Percentiles rank a stretch among this genome's conserved stretches.
These are phyloP conservation scores for Crepidotus variabilis DNA, from an alignment of 768 basidiomycete genomes.

Conservation along the genomic window DNA sequence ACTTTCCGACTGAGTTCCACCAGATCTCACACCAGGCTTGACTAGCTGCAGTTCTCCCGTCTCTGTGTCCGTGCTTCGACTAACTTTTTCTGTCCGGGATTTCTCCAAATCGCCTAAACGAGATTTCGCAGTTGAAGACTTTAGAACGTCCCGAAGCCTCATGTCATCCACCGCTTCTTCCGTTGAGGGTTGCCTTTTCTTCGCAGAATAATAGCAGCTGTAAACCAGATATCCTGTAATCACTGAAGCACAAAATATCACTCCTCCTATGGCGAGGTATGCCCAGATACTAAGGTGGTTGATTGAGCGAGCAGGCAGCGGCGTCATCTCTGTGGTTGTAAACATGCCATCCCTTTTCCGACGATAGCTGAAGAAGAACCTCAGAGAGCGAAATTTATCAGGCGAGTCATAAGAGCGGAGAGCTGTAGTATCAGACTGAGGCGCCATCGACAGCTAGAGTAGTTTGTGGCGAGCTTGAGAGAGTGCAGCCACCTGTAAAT, in stretches of 20 bases:
- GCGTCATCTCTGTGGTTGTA: background rate
- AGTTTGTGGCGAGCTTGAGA: no score
- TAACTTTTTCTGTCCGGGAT: background rate
- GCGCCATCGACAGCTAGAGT: background rate
- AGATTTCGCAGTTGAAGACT: background rate
- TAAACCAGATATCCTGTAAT: slow-evolving; percentile 20
- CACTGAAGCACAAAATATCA: slow-evolving; percentile 15
- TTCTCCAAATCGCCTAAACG: background rate
- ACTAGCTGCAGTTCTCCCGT: background rate
- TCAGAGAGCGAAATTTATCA: background rate
- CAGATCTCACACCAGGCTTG: background rate
- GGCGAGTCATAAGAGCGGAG: background rate
- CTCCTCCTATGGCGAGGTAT: slow-evolving; percentile 22
- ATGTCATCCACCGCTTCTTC: background rate
- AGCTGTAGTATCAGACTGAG: background rate
- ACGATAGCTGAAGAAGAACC: background rate
- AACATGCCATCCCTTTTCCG: background rate
- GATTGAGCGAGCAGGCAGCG: slow-evolving; percentile 12
- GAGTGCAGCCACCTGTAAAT: no score
- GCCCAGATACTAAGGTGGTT: slow-evolving; percentile 20
- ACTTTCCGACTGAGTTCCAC: background rate
- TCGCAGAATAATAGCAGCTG: slow-evolving; percentile 21
- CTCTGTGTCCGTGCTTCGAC: background rate
- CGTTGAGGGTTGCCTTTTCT: background rate
- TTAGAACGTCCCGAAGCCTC: background rate